These are phyloP conservation scores for Xylaria multiplex DNA, from an alignment of 2,329 filamentous ascomycete genomes.

Conservation along the genomic window DNA sequence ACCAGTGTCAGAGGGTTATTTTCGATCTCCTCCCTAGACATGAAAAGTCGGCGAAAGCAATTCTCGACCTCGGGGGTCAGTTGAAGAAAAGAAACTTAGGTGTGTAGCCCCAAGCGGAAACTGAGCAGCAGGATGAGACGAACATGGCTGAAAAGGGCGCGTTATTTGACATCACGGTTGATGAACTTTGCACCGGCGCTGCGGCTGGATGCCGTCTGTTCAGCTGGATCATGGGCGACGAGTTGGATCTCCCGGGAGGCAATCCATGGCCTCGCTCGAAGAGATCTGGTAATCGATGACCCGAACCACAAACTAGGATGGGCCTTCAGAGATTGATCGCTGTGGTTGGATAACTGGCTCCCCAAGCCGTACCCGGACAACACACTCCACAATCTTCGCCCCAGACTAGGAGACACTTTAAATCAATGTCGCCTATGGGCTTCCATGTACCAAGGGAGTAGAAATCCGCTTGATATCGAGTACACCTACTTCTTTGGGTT, in stretches of 20 bases:
- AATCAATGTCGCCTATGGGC: conserved; percentile 1
- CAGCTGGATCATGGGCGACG: neutral
- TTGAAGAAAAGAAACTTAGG: neutral
- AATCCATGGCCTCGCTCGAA: neutral
- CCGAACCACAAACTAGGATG: neutral
- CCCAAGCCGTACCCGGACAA: neutral
- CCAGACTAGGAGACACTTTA: neutral
- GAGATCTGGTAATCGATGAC: neutral
- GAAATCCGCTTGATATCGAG: conserved; percentile 2
- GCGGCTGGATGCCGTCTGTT: neutral
- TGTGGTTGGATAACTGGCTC: neutral
- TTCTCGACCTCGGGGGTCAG: neutral
- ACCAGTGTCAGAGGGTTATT: neutral
- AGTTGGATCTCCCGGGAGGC: neutral
- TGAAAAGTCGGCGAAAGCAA: neutral
- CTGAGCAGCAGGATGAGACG: neutral
- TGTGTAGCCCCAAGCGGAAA: neutral
- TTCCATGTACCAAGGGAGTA: neutral
- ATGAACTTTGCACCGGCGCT: neutral
- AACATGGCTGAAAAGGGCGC: conserved; percentile 1
- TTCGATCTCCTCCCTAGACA: neutral
- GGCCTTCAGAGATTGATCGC: neutral
- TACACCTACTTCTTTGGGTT: neutral
- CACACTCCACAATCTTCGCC: neutral
- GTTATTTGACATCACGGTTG: neutral